Conservation (phyloP, 2,329 filamentous ascomycete species). For the Emericellopsis cladophorae region DNA sequence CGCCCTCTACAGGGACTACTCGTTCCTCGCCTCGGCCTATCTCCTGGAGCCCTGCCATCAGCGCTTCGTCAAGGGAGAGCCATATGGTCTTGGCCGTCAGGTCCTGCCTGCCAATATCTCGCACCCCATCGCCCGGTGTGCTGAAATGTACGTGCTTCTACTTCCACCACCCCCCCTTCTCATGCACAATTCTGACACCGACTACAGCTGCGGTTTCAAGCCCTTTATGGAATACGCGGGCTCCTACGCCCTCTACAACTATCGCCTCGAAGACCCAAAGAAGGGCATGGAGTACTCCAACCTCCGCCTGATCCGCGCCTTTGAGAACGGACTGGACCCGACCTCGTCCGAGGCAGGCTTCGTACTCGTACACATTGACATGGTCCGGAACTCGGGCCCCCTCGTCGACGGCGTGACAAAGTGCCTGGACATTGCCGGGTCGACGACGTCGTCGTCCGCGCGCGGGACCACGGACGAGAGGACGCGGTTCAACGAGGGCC, state of each 20-base stretch:
- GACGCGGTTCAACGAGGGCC: constrained; percentile 48
- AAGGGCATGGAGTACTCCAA: constrained; percentile 49
- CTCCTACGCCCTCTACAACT: constrained; percentile 58
- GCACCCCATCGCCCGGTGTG: constrained; percentile 72
- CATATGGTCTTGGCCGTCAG: constrained; percentile 67
- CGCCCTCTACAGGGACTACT: constrained; percentile 82
- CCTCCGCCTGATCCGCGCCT: constrained; percentile 78
- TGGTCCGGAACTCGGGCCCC: constrained; percentile 76
- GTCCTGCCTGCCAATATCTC: constrained; percentile 62
- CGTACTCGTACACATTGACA: constrained; percentile 90
- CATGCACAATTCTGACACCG: neutral
- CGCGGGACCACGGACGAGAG: constrained; percentile 24
- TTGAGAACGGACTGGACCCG: constrained; percentile 79
- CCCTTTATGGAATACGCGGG: constrained; percentile 83
- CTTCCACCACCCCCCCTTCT: neutral
- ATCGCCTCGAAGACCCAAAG: constrained; percentile 43
- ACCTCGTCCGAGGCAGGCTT: constrained; percentile 87
- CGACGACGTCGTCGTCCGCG: constrained; percentile 15
- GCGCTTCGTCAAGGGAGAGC: constrained; percentile 54
- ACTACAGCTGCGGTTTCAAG: constrained; percentile 54
- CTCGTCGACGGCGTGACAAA: constrained; percentile 62
- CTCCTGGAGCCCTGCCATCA: constrained; percentile 85
- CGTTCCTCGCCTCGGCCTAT: constrained; percentile 80
- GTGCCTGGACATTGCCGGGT: constrained; percentile 42
- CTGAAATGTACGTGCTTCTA: constrained; percentile 58